Evolutionary conservation across 768 basidiomycete genomes (phyloP), one percentile per base, ranked within the genome.

Genomic region (Pleurotus djamor): DNA sequence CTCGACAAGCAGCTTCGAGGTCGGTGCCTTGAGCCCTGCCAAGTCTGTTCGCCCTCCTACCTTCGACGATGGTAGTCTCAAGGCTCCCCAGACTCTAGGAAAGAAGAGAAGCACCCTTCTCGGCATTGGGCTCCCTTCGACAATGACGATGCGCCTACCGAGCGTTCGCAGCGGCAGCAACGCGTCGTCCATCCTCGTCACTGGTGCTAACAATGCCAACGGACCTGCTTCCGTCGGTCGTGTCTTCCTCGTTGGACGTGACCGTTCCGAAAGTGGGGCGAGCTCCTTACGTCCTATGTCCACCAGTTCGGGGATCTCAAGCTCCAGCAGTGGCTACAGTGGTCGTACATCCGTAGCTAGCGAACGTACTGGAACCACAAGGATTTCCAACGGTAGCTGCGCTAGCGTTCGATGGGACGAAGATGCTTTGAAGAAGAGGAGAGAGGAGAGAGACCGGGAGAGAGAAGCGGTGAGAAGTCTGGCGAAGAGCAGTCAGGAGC

Each of bases 1-100:
- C 61, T 88, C 87, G 1, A 77, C 81, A 2, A 84, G 84, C 68
- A 85, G 83, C 65, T 91, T 90, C 64, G 89, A 91, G 67, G 81
- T 82, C 0, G 89, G 89, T n/a, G 72, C 76, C 4, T 75, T 83
- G 62, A 80, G 73, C 54, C 71, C 75, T 7, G 54, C 54, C 37
- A 56, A 44, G 41, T 56, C 54, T 37, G 16, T 56, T 12, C 54
- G 54, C 12, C 54, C 54, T n/a, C 54, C 54, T 9, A 44, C 41
- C 36, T n/a, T 44, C 37, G 28, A 74, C 71, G 41, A 73, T 74
- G 17, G 64, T 63, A 49, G 57, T 32, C 33, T 48, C 28, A 69
- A 63, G 2, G 67, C 63, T n/a, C 59, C 69, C 0, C 76, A 75
- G 33, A 75, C 78, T 2, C 74, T 82, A 0, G 76, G 76, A 0